phyloP scores from a whole-genome alignment of 345 rosid genomes.

The Limnanthes douglasii region DNA sequence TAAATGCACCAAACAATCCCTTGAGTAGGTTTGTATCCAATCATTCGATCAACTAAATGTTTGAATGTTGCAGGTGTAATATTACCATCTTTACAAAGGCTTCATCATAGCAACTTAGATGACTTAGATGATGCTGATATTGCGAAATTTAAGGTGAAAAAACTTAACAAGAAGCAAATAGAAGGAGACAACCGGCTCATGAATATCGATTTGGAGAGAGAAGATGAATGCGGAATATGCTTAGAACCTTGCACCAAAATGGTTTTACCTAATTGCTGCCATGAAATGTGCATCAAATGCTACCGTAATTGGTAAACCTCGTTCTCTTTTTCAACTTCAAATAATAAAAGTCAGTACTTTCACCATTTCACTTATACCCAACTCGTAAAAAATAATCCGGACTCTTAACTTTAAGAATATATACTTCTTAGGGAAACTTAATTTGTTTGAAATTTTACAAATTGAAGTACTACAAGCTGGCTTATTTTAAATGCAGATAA shows the following conservation, averaged over 20 bases:
- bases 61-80: slow-evolving; percentile 71
- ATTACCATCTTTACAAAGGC: slow-evolving; percentile 75
- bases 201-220: slow-evolving; percentile 57
- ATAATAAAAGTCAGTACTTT: neutral
- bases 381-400: too few relatives aligned
- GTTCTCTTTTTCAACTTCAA: neutral
- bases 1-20: too few relatives aligned
- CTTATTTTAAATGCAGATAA: too few relatives aligned
- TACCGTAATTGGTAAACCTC: slow-evolving; percentile 68
- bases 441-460: too few relatives aligned
- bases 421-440: too few relatives aligned
- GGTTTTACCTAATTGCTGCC: slow-evolving; percentile 89
- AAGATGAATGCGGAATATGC: slow-evolving; percentile 97
- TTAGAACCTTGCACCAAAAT: slow-evolving; percentile 89
- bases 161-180: slow-evolving; percentile 23
- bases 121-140: slow-evolving; percentile 20
- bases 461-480: too few relatives aligned
- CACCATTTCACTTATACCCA: too few relatives aligned
- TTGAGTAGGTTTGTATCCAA: too few relatives aligned
- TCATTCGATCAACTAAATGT: too few relatives aligned
- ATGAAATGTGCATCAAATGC: slow-evolving; percentile 96
- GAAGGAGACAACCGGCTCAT: slow-evolving; percentile 24
- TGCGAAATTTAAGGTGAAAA: slow-evolving; percentile 14
- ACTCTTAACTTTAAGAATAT: neutral
- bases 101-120: slow-evolving; percentile 39